A percentile compares a stretch with the other conserved stretches of the same genome.
These are phyloP conservation scores for Pugionium cornutum DNA, from an alignment of 345 rosid genomes.

Conservation along the genomic window DNA sequence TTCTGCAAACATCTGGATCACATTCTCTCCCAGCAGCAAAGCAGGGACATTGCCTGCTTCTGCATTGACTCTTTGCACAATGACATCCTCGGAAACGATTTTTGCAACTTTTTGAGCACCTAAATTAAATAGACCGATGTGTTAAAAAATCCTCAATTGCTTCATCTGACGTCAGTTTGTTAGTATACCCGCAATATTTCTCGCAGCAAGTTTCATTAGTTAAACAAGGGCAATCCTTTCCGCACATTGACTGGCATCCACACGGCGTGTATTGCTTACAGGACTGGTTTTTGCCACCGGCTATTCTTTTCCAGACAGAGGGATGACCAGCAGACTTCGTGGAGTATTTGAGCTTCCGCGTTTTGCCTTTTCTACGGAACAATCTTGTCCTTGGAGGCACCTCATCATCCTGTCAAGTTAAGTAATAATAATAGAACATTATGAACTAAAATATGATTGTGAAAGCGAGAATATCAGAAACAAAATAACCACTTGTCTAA, in stretches of 20 bases:
- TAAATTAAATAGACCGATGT: conserved; percentile 38
- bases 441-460: conserved; percentile 1
- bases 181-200: conserved; percentile 93
- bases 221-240: conserved; percentile 88
- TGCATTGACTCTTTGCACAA: conserved; percentile 98
- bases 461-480: conserved; percentile 4
- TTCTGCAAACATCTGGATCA: conserved; percentile 98
- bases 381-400: conserved; percentile 71
- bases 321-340: conserved; percentile 97
- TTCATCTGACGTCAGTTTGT: conserved; percentile 21
- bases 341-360: conserved; percentile 91
- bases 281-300: conserved; percentile 83
- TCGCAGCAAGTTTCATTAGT: conserved; percentile 92
- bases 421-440: conserved; percentile 7
- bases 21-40: conserved; percentile 99
- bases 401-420: conserved; percentile 67
- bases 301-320: conserved; percentile 93
- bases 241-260: conserved; percentile 89
- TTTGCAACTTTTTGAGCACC: conserved; percentile 98
- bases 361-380: conserved; percentile 83
- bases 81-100: conserved; percentile 98
- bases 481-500: conserved; percentile 10
- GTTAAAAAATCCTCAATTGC: conserved; percentile 4
- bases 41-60: conserved; percentile 98
- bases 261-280: conserved; percentile 95